Conservation (phyloP, 257 asterid genomes). For the Penstemon newberryi region DNA sequence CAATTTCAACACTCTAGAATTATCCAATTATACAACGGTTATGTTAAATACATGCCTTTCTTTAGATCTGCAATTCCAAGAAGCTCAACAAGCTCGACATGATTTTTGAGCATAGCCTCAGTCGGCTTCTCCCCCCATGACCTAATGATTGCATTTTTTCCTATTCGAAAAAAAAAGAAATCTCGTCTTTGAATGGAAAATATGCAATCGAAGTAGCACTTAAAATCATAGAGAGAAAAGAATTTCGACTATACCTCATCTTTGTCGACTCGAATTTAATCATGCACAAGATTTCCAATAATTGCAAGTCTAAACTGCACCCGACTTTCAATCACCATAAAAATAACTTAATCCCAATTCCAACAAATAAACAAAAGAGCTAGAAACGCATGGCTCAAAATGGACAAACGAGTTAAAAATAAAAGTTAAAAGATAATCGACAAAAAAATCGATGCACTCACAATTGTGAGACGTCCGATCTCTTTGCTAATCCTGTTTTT, state of each 20-base stretch:
- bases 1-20: not conserved
- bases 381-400: slow-evolving; percentile 2
- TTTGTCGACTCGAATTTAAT: slow-evolving; percentile 74
- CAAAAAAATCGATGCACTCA: slow-evolving; percentile 39
- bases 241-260: slow-evolving; percentile 58
- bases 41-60: slow-evolving; percentile 41
- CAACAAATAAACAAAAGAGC: slow-evolving; percentile 14
- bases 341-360: not conserved
- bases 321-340: slow-evolving; percentile 43
- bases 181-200: slow-evolving; percentile 9
- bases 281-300: slow-evolving; percentile 94
- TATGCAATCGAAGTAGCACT: not conserved
- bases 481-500: slow-evolving; percentile 70
- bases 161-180: slow-evolving; percentile 34
- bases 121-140: slow-evolving; percentile 81
- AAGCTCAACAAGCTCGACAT: slow-evolving; percentile 93
- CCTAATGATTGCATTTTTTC: slow-evolving; percentile 63
- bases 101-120: slow-evolving; percentile 78
- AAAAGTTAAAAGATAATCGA: not conserved
- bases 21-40: not conserved
- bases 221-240: slow-evolving; percentile 5
- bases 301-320: slow-evolving; percentile 52
- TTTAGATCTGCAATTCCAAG: slow-evolving; percentile 83
- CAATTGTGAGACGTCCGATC: slow-evolving; percentile 72
- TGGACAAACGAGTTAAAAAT: not conserved